Percentiles rank a stretch among this genome's conserved stretches.
Evolutionary conservation across 2,329 filamentous ascomycete species (phyloP).

Genomic region (Pyricularia pennisetigena): DNA sequence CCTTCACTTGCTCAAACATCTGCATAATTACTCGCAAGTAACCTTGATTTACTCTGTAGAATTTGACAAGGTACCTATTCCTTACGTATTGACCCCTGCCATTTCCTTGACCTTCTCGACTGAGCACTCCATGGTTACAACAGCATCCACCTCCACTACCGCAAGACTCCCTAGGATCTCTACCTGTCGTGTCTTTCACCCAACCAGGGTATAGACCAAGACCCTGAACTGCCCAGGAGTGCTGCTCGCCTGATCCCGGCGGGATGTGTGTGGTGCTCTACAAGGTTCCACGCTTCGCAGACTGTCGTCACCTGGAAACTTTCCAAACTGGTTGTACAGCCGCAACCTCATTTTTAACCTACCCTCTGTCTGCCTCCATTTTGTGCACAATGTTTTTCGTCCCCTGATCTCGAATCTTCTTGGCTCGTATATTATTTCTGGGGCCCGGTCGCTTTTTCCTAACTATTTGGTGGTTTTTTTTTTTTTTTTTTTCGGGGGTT

Average conservation of each 20-base stretch:
- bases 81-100: neutral
- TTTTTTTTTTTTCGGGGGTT: neutral
- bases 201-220: neutral
- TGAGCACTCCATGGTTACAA: neutral
- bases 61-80: neutral
- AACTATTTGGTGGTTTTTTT: neutral
- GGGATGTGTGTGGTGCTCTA: neutral
- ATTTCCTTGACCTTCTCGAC: neutral
- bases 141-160: neutral
- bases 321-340: neutral
- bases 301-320: neutral
- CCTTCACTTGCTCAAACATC: neutral
- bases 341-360: neutral
- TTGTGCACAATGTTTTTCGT: neutral
- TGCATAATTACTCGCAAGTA: neutral
- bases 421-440: neutral
- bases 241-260: neutral
- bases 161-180: neutral
- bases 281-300: neutral
- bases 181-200: neutral
- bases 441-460: neutral
- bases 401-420: neutral
- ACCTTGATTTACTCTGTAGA: neutral
- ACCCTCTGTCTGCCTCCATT: neutral
- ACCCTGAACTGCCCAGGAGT: neutral